Conservation (phyloP, 139 green algal species). For the Mesostigma viride region DNA sequence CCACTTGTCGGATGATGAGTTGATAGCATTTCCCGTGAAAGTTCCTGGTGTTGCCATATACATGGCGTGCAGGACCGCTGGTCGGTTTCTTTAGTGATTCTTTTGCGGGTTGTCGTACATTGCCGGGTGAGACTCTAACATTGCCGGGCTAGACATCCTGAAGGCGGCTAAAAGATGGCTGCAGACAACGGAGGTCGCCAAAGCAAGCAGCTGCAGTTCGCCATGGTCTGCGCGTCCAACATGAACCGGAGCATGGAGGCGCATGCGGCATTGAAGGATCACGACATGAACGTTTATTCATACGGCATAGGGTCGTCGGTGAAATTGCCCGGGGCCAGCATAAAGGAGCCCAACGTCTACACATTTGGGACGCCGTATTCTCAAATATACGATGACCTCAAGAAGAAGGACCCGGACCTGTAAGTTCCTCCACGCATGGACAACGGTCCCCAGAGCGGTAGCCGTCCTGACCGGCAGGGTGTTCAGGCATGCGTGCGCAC, state of each 20-base stretch:
- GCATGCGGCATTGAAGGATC: conserved; percentile 55
- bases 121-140: too few relatives aligned
- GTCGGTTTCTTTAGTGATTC: too few relatives aligned
- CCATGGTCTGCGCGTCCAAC: conserved; percentile 86
- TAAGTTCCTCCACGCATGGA: conserved; percentile 2
- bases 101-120: too few relatives aligned
- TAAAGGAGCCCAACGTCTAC: conserved; percentile 72
- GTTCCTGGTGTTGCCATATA: too few relatives aligned
- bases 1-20: too few relatives aligned
- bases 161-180: too few relatives aligned
- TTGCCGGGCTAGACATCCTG: too few relatives aligned
- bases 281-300: conserved; percentile 54
- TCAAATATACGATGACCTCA: conserved; percentile 55
- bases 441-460: too few relatives aligned
- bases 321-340: conserved; percentile 62
- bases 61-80: too few relatives aligned
- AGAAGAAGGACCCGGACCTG: conserved; percentile 38
- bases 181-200: not conserved
- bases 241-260: conserved; percentile 80
- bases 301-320: conserved; percentile 69
- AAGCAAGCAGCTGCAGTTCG: conserved; percentile 42
- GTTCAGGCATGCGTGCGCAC: too few relatives aligned
- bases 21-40: too few relatives aligned
- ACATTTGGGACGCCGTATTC: conserved; percentile 74
- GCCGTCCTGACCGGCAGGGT: too few relatives aligned